phyloP scores from a whole-genome alignment of 176 grass and related monocot species.

The Aechmea fasciata region DNA sequence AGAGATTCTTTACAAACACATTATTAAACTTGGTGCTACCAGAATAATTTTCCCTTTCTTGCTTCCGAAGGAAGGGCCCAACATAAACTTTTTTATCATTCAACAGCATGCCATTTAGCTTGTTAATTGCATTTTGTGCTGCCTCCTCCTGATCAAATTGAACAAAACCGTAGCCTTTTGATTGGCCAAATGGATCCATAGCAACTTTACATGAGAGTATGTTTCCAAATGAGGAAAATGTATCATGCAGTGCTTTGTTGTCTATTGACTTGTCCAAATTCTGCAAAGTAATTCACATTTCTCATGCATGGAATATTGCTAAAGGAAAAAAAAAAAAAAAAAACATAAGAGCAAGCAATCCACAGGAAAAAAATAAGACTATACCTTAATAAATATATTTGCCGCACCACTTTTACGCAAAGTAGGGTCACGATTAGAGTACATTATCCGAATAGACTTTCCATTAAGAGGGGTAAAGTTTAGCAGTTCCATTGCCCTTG shows the following conservation, averaged over 20 bases:
- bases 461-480: conserved; percentile 53
- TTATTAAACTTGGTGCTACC: conserved; percentile 50
- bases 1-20: conserved; percentile 57
- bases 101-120: conserved; percentile 66
- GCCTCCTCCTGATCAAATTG: conserved; percentile 52
- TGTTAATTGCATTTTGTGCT: conserved; percentile 47
- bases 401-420: conserved; percentile 51
- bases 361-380: neutral
- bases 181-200: conserved; percentile 42
- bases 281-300: conserved; percentile 16
- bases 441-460: conserved; percentile 66
- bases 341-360: neutral
- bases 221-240: conserved; percentile 47
- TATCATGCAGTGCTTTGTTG: conserved; percentile 59
- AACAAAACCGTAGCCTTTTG: conserved; percentile 66
- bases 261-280: conserved; percentile 68
- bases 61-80: conserved; percentile 61
- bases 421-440: conserved; percentile 78
- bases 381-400: conserved; percentile 78
- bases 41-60: conserved; percentile 48
- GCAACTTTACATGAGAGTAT: conserved; percentile 74
- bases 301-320: no score
- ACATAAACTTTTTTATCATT: conserved; percentile 70
- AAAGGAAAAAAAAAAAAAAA: neutral
- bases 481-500: conserved; percentile 44